A percentile compares a stretch with the other conserved stretches of the same genome.
Evolutionary conservation across 306 rosid species (phyloP).

Genomic region (Cotoneaster glaucophyllus): DNA sequence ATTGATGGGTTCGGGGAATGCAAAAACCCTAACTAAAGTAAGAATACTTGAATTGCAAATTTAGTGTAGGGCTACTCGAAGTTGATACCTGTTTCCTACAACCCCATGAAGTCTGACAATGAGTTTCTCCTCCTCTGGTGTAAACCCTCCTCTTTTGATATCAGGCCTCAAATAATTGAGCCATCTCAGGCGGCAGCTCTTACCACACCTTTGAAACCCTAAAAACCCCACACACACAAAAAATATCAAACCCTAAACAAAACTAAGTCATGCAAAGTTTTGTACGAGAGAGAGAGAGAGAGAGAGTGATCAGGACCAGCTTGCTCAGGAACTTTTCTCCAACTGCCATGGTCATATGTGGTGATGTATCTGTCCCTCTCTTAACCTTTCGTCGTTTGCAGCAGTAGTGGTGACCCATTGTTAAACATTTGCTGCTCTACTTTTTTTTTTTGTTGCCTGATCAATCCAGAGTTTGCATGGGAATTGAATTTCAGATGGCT

Average conservation of each 20-base stretch:
- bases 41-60: background rate
- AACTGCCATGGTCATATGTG: constrained; percentile 89
- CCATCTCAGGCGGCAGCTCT: constrained; percentile 97
- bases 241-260: background rate
- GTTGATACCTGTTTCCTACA: constrained; percentile 82
- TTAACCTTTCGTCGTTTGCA: constrained; percentile 96
- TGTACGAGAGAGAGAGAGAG: background rate
- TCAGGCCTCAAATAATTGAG: constrained; percentile 97
- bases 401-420: constrained; percentile 95
- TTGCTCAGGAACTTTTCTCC: constrained; percentile 98
- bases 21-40: background rate
- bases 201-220: constrained; percentile 98
- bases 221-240: background rate
- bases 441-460: background rate
- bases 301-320: constrained; percentile 39
- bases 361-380: constrained; percentile 90
- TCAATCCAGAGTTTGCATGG: background rate
- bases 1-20: background rate
- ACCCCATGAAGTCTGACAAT: constrained; percentile 91
- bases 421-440: background rate
- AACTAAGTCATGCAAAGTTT: background rate
- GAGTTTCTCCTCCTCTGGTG: constrained; percentile 89
- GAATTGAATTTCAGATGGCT: background rate
- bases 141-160: constrained; percentile 90
- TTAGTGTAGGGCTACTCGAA: background rate